Percentiles rank a stretch among this genome's conserved stretches.
phyloP scores from a whole-genome alignment of 2,329 filamentous ascomycete species.

The Hypoxylon sp. region DNA sequence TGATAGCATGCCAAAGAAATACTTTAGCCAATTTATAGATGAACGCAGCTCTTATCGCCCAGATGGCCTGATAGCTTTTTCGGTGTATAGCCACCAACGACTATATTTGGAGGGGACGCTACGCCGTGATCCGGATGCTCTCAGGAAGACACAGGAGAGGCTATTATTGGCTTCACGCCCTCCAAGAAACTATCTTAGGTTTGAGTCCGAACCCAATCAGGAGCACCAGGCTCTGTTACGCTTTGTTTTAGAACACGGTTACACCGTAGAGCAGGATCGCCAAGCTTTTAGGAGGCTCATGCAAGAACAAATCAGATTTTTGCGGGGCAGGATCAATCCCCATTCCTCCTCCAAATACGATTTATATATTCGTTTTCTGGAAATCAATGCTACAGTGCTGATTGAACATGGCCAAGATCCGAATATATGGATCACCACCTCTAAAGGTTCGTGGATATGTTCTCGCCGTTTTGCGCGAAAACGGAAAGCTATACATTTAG shows the following conservation, averaged over 20 bases:
- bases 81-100: background rate
- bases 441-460: too few species aligned
- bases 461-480: background rate
- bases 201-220: background rate
- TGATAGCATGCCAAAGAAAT: constrained; percentile 27
- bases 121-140: constrained; percentile 7
- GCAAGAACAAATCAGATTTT: background rate
- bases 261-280: constrained; percentile 4
- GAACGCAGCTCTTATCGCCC: background rate
- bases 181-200: background rate
- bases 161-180: constrained; percentile 2
- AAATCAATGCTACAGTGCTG: background rate
- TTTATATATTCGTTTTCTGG: too few species aligned
- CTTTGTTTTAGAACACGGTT: constrained; percentile 25
- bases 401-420: constrained; percentile 1
- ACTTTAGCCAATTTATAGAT: background rate
- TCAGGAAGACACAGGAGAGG: constrained; percentile 24
- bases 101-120: constrained; percentile 28
- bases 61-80: constrained; percentile 1
- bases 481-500: constrained; percentile 1
- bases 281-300: background rate
- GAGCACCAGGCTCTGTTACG: background rate
- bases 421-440: background rate
- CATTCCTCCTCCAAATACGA: too few species aligned
- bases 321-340: too few species aligned